These are phyloP conservation scores for Candida loeiensis DNA, from an alignment of 805 yeast species.

Conservation along the genomic window DNA sequence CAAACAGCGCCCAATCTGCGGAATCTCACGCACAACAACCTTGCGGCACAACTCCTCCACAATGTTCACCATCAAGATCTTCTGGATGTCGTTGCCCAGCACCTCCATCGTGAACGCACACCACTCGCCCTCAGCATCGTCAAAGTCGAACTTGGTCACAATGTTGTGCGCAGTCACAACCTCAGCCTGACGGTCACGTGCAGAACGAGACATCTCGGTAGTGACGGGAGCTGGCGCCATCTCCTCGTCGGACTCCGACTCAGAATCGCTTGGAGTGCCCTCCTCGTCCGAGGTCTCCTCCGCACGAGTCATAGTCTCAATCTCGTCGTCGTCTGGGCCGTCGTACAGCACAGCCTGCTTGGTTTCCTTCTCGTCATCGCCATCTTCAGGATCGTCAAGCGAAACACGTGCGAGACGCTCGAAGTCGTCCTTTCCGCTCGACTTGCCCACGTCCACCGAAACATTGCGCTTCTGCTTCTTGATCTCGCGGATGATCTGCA, in stretches of 20 bases:
- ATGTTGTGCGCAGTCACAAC: conserved; percentile 70
- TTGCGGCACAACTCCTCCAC: conserved; percentile 87
- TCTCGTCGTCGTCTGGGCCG: conserved; percentile 92
- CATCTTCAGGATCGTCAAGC: conserved; percentile 50
- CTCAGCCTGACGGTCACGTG: conserved; percentile 82
- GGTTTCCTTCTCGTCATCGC: conserved; percentile 56
- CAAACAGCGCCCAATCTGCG: conserved; percentile 88
- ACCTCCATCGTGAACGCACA: conserved; percentile 85
- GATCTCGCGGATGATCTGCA: conserved; percentile 72
- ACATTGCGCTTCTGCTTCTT: conserved; percentile 68
- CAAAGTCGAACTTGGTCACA: conserved; percentile 81
- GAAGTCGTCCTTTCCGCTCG: conserved; percentile 54
- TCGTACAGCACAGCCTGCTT: conserved; percentile 92
- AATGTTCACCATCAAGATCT: conserved; percentile 94
- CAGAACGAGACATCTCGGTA: conserved; percentile 47
- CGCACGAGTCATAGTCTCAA: conserved; percentile 82
- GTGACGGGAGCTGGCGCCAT: conserved; percentile 25
- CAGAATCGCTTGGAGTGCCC: conserved; percentile 26
- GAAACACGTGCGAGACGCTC: conserved; percentile 17
- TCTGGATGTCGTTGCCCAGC: conserved; percentile 74
- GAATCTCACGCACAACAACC: conserved; percentile 90
- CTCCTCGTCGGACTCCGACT: conserved; percentile 34
- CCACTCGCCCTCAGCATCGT: conserved; percentile 86
- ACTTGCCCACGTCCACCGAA: conserved; percentile 65
- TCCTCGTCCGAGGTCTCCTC: conserved; percentile 76